Conservation (phyloP, 768 basidiomycete species). For the Saitozyma sp. region DNA sequence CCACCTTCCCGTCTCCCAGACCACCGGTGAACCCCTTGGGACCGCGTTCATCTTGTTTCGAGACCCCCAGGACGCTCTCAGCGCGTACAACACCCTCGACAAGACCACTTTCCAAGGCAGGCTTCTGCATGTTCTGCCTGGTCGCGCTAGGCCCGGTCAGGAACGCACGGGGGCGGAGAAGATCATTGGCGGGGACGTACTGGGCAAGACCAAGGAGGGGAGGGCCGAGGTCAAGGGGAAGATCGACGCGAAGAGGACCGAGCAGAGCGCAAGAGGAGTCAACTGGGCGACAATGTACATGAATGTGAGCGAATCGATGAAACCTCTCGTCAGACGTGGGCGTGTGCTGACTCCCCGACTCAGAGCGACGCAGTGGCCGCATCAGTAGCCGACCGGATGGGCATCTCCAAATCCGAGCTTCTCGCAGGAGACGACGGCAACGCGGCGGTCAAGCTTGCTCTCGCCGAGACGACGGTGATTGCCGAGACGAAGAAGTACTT, state of each 20-base stretch:
- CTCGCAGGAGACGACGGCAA: constrained; percentile 68
- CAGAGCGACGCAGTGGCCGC: constrained; percentile 92
- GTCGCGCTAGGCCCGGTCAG: constrained; percentile 46
- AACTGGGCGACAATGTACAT: constrained; percentile 76
- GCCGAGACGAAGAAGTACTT: constrained; percentile 90
- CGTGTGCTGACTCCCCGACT: constrained; percentile 9
- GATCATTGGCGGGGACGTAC: constrained; percentile 36
- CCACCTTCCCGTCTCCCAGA: constrained; percentile 61
- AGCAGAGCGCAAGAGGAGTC: constrained; percentile 38
- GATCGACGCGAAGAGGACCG: constrained; percentile 50
- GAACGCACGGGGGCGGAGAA: constrained; percentile 16
- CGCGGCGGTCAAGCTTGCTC: constrained; percentile 86
- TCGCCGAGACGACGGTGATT: constrained; percentile 95
- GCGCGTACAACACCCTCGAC: constrained; percentile 77
- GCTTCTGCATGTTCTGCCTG: constrained; percentile 79
- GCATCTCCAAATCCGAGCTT: constrained; percentile 80
- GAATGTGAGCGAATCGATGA: constrained; percentile 70
- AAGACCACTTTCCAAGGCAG: constrained; percentile 86
- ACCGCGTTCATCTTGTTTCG: constrained; percentile 64
- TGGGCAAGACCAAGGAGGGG: constrained; percentile 43
- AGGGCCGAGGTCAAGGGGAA: constrained; percentile 42
- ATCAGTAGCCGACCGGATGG: constrained; percentile 85
- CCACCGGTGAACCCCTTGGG: constrained; percentile 61
- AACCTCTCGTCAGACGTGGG: neutral
- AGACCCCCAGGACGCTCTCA: constrained; percentile 59